Evolutionary conservation across 2,329 filamentous ascomycete species (phyloP), one percentile per base, ranked within the genome.

Genomic region (Sporothrix dimorphospora): DNA sequence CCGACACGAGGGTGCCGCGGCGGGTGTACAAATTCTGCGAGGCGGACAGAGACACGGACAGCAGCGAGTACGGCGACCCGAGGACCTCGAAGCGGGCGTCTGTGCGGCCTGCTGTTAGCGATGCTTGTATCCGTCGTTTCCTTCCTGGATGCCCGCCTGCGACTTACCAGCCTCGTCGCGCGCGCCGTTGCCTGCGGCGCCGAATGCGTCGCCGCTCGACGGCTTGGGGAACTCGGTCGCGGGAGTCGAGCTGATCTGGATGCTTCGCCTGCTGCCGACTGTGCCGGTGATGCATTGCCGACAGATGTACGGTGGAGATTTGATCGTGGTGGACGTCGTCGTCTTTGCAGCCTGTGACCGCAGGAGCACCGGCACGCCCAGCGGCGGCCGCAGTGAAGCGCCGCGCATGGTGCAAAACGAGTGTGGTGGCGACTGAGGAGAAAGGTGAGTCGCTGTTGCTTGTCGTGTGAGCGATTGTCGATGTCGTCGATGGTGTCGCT

Each of bases 41-140:
- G 55, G 96, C 93, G 47, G 96, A 97, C 69, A 99, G 88, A 8
- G 92, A 93, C 75, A 97, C 94, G 27, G 95, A 98, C 77, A 99
- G 90, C 75, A 99, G 89, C 71, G 96, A 98, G 82, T 96, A 96
- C 1, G 95, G 94, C 30, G 93, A 89, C 74, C 96, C 96, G 75
- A 99, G 85, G 65, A 98, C 94, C 82, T 98, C 94, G 81, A 99
- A 99, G 72, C 91, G 90, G 71, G 96, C 96, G 87, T 98, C 96
- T 98, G 0, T 4, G n/a, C n/a, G n/a, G n/a, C n/a, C 16, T 7
- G n/a, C n/a, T n/a, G 49, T 42, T 8, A n/a, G 19, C 45, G 42
- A n/a, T n/a, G n/a, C n/a, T n/a, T n/a, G n/a, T n/a, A n/a, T n/a
- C n/a, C n/a, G n/a, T n/a, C n/a, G n/a, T n/a, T n/a, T n/a, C n/a